Conservation (phyloP, 208 protist genomes). For the Balamuthia mandrillaris region DNA sequence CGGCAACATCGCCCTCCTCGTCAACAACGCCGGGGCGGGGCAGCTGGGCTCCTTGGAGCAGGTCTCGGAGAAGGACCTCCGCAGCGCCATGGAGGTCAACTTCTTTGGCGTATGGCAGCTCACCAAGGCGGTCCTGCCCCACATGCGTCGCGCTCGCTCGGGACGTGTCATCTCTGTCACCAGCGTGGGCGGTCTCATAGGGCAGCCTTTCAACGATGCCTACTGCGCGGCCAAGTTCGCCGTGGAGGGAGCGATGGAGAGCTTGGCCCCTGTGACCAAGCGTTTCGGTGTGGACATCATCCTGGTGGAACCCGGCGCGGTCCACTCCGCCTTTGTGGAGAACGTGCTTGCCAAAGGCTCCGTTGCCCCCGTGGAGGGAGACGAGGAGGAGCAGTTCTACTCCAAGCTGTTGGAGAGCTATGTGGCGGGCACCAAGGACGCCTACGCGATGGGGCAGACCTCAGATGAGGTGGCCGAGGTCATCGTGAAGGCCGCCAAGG, state of each 20-base stretch:
- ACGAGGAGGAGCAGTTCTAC: neutral
- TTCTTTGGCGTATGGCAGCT: neutral
- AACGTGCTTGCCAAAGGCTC: neutral
- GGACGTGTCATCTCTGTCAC: constrained; percentile 19
- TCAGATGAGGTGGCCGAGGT: neutral
- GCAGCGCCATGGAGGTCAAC: constrained; percentile 21
- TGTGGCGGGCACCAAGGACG: neutral
- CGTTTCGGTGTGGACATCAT: neutral
- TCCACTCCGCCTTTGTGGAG: neutral
- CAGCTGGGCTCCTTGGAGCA: neutral
- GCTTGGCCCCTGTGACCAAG: neutral
- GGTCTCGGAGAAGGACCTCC: neutral
- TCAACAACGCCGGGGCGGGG: neutral
- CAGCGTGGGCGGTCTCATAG: constrained; percentile 37
- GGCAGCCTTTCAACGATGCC: neutral
- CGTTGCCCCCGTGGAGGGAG: neutral
- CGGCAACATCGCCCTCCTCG: neutral
- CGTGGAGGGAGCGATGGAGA: neutral
- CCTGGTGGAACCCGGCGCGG: neutral
- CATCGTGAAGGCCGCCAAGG: neutral
- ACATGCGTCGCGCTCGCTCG: neutral
- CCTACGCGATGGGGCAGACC: neutral
- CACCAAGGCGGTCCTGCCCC: constrained; percentile 20
- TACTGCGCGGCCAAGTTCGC: constrained; percentile 7
- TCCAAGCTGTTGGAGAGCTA: neutral